phyloP scores from a whole-genome alignment of 345 rosid genomes.

The Hevea brasiliensis region DNA sequence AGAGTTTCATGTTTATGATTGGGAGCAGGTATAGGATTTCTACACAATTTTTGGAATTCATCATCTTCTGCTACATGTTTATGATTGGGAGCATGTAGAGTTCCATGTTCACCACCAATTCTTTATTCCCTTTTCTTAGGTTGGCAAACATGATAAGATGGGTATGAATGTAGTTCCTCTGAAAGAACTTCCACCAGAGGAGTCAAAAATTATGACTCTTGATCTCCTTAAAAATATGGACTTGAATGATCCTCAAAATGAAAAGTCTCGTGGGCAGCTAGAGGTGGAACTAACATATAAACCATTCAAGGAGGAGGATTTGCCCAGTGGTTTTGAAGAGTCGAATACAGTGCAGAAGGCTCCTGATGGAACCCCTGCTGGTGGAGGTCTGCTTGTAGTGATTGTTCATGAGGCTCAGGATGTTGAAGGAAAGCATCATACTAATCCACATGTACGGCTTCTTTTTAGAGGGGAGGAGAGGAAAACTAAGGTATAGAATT shows the following conservation, averaged over 20 bases:
- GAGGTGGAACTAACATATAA: slow-evolving; percentile 70
- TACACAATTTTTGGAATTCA: slow-evolving; percentile 3
- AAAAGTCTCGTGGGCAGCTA: slow-evolving; percentile 73
- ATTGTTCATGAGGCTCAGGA: slow-evolving; percentile 83
- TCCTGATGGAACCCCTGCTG: slow-evolving; percentile 79
- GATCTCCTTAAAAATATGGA: slow-evolving; percentile 76
- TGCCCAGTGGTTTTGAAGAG: slow-evolving; percentile 54
- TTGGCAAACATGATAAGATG: slow-evolving; percentile 92
- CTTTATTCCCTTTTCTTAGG: slow-evolving; percentile 37
- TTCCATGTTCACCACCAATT: slow-evolving; percentile 1
- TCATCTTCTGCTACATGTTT: neutral
- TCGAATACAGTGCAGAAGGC: slow-evolving; percentile 54
- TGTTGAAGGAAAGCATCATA: slow-evolving; percentile 93
- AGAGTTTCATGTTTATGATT: slow-evolving; percentile 73
- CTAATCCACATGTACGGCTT: slow-evolving; percentile 70
- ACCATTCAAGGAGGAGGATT: slow-evolving; percentile 77
- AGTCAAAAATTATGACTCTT: slow-evolving; percentile 60
- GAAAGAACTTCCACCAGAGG: slow-evolving; percentile 74
- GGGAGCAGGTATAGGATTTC: slow-evolving; percentile 73
- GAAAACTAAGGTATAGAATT: slow-evolving; percentile 69
- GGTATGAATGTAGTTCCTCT: slow-evolving; percentile 75
- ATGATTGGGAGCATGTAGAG: too few species aligned
- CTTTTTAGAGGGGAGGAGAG: slow-evolving; percentile 78
- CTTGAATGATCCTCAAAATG: slow-evolving; percentile 53
- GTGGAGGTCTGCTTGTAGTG: slow-evolving; percentile 84